Evolutionary conservation across 768 basidiomycete species (phyloP), one percentile per base, ranked within the genome.

Genomic region (Lactarius tabidus): DNA sequence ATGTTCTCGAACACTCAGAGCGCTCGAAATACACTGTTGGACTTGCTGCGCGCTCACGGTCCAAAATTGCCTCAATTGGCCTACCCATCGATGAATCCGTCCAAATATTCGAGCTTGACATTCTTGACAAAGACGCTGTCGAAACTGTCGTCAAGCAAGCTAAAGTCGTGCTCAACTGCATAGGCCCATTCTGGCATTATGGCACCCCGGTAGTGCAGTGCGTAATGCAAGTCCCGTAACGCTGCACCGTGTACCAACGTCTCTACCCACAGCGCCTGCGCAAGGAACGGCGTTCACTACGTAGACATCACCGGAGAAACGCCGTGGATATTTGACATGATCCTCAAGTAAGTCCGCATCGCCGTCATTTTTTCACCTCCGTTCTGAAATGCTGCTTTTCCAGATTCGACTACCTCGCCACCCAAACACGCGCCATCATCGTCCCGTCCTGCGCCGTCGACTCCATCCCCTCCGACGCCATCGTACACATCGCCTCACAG

Each of bases 221-320:
- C 52, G 85, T 77, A 31, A 3, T 59, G 3, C 26, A 7, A 20
- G 1, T 23, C 20, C 39, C 35, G 28, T 43, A 3, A n/a, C 20
- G 20, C 29, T 2, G 31, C 36, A 6, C 38, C 10, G 18, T 52
- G 17, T 33, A 12, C 41, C 6, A 7, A 55, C 53, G 6, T 26
- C 10, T 23, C 57, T 33, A 17, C 12, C 35, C 15, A 28, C 66
- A 90, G 84, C 63, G 87, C 89, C 5, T 96, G 94, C 67, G 89
- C 87, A 6, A 77, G 77, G 39, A 77, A 88, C 64, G 87, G 90
- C 6, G 82, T 84, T 8, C 92, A 95, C 75, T 96, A 96, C 73
- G 85, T 93, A 31, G 95, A 98, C 75, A 78, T 95, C 38, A 85
- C 89, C 2, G 89, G 90, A 9, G 93, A 95, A 73, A 75, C 81